Base-by-base conservation (phyloP, 306 rosid species). In the Casuarina cunninghamiana region DNA sequence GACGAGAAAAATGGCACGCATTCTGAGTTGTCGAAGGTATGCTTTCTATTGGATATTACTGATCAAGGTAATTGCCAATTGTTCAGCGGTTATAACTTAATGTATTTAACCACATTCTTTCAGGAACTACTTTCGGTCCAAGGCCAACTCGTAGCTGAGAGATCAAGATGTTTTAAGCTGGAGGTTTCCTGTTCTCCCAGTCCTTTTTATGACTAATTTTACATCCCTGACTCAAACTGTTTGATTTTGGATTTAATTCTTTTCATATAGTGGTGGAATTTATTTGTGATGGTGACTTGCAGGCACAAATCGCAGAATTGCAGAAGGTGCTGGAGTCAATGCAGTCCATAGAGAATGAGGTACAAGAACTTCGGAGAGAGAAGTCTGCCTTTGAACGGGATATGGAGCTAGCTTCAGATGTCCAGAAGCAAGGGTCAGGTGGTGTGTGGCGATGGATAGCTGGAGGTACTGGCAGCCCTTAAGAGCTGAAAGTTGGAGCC, bases 41-140 rank as follows among this genome's bases (percentile, higher is more conserved):
- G 73, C 48, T 19, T 53, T 76, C 35, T 51, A 37, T 63, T 21
- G 68, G 5, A 58, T 65, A 69, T 54, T 84, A 72, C 71, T 65
- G 79, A 37, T 8, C 44, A 75, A 77, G 73, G 12, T 78, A 21
- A 42, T 53, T 61, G 17, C 54, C 65, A 45, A 17, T 69, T 74
- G 10, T 11, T 62, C 39, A 21, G 69, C 71, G 73, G 35, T 49
- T 41, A 51, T 62, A 44, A 73, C 78, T 74, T 89, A 85, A 77
- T 72, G 61, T 4, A 58, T 75, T 43, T 4, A 53, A 85, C 73
- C 44, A 46, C 73, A 26, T 81, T 75, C 75, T 68, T 77, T 69
- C 93, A 96, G 99, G 99, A 96, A 82, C 93, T 96, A 77, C 91
- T 80, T 49, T 96, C 98, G 16, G 97, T 96, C 67, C 97, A 93